Percentiles rank a stretch among this genome's conserved stretches.
phyloP scores from a whole-genome alignment of 1,284 basidiomycete genomes.

The Vanrija pseudolonga region DNA sequence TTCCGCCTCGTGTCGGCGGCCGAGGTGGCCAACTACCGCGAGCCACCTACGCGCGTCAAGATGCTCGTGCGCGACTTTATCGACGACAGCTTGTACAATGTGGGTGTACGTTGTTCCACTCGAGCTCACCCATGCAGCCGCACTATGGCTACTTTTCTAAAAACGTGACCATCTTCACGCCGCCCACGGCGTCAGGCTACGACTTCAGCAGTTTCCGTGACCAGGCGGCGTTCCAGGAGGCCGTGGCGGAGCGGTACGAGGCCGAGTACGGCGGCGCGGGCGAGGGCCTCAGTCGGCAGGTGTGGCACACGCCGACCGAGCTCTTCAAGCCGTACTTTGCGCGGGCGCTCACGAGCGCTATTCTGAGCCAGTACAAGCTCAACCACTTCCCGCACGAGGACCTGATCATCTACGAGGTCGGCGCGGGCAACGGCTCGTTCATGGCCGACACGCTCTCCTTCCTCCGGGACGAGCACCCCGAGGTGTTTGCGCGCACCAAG shows the following conservation, averaged over 20 bases:
- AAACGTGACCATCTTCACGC: constrained; percentile 79
- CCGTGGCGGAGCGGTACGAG: constrained; percentile 71
- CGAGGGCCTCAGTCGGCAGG: constrained; percentile 73
- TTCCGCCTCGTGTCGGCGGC: constrained; percentile 71
- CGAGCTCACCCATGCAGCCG: constrained; percentile 52
- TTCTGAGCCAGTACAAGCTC: constrained; percentile 85
- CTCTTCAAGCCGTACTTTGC: constrained; percentile 98
- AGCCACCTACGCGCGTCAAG: constrained; percentile 75
- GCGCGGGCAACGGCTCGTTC: constrained; percentile 93
- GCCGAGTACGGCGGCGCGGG: constrained; percentile 46
- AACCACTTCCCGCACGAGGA: constrained; percentile 96
- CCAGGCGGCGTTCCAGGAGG: constrained; percentile 72
- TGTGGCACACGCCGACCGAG: constrained; percentile 99
- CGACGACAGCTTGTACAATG: constrained; percentile 92
- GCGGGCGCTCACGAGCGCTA: constrained; percentile 78
- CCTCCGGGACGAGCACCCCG: constrained; percentile 72
- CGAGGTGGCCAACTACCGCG: constrained; percentile 59
- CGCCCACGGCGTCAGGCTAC: constrained; percentile 57
- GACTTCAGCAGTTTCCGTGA: constrained; percentile 68
- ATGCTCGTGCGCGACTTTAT: constrained; percentile 97
- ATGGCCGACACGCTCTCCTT: constrained; percentile 83
- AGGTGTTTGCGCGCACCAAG: constrained; percentile 79
- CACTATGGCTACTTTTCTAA: constrained; percentile 96
- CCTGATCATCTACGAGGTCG: constrained; percentile 92
- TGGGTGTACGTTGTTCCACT: constrained; percentile 15